These are phyloP conservation scores for Castanopsis chinensis DNA, from an alignment of 306 rosid genomes.

Conservation along the genomic window DNA sequence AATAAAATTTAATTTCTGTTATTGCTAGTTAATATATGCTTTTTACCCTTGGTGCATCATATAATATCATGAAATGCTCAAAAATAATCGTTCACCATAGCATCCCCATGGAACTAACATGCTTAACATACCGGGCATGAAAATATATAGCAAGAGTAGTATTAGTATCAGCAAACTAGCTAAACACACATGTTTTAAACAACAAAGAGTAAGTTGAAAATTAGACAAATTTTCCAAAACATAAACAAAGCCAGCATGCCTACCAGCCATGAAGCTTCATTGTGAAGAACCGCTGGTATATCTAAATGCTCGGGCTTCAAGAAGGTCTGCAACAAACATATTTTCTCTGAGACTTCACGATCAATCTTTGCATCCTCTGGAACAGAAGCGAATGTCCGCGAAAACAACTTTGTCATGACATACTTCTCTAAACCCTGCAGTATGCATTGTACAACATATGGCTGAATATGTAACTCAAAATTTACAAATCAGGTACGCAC, in stretches of 20 bases:
- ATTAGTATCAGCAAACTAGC: background rate
- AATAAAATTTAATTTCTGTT: background rate
- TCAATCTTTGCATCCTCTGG: conserved; percentile 53
- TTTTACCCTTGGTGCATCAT: background rate
- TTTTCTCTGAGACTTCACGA: conserved; percentile 47
- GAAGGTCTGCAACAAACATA: conserved; percentile 52
- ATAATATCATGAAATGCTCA: background rate
- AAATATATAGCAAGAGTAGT: background rate
- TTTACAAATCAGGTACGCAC: background rate
- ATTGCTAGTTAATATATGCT: background rate
- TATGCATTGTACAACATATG: background rate
- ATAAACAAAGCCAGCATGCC: conserved; percentile 3
- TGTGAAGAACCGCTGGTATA: conserved; percentile 47
- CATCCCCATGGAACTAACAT: background rate
- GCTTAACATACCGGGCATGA: background rate
- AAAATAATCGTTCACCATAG: background rate
- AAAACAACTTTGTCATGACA: conserved; percentile 66
- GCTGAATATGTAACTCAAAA: background rate
- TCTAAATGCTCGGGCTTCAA: conserved; percentile 71
- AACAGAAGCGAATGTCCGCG: conserved; percentile 50
- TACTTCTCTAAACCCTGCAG: conserved; percentile 72
- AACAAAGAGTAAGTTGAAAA: background rate
- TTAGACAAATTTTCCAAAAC: background rate
- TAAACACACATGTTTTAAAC: background rate
- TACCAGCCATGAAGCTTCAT: conserved; percentile 71